Evolutionary conservation across 768 basidiomycete species (phyloP).

Genomic region (Leccinellum albellum): DNA sequence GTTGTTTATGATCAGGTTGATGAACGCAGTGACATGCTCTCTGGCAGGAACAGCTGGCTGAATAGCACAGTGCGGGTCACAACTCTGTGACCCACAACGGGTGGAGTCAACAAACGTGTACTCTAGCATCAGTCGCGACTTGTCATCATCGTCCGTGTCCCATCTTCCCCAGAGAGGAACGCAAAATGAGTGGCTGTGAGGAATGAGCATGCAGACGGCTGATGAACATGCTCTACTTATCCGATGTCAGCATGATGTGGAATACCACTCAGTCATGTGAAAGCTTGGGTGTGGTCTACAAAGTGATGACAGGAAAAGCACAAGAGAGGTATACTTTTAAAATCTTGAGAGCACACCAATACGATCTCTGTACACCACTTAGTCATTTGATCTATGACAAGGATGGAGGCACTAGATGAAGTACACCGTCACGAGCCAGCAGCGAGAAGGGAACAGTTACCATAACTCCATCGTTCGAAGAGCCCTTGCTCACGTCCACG

Average conservation of each 20-base stretch:
- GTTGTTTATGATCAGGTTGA: too few species aligned
- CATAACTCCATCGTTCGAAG: slow-evolving; percentile 90
- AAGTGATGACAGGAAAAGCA: slow-evolving; percentile 33
- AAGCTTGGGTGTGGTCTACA: slow-evolving; percentile 43
- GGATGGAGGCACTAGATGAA: slow-evolving; percentile 11
- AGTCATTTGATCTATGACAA: slow-evolving; percentile 26
- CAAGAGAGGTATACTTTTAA: slow-evolving; percentile 44
- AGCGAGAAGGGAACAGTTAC: slow-evolving; percentile 39
- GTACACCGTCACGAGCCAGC: slow-evolving; percentile 10
- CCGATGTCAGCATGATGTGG: slow-evolving; percentile 78
- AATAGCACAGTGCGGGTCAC: too few species aligned
- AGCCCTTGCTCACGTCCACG: slow-evolving; percentile 73
- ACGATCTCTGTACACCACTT: slow-evolving; percentile 40
- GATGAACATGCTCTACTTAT: slow-evolving; percentile 78
- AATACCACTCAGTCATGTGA: slow-evolving; percentile 81
- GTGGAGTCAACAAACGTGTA: too few species aligned
- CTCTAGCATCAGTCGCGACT: slow-evolving; percentile 69
- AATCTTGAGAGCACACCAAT: slow-evolving; percentile 61
- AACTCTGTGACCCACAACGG: too few species aligned
- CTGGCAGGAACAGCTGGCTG: too few species aligned
- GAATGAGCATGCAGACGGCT: slow-evolving; percentile 65
- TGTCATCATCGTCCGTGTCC: slow-evolving; percentile 70
- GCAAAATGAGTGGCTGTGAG: slow-evolving; percentile 70
- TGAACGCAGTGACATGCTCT: too few species aligned
- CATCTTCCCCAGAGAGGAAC: slow-evolving; percentile 83